Evolutionary conservation across 441 rosid genomes (phyloP).

Genomic region (Bocquillonia castaneifolia): DNA sequence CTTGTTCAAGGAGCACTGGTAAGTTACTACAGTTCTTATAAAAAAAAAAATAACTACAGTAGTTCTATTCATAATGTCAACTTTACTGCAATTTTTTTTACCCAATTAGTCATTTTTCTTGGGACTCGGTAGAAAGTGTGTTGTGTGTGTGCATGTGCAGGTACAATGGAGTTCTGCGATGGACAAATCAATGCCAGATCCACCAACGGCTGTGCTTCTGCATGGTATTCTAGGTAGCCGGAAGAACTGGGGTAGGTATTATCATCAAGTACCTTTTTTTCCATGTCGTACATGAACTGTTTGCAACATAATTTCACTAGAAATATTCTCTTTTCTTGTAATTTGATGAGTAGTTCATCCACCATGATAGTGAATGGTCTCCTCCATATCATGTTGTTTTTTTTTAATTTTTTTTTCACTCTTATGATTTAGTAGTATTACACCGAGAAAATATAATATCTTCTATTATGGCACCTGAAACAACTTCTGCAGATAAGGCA

Average conservation of each 20-base stretch:
- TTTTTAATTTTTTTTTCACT: too few relatives aligned
- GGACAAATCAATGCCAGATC: slow-evolving; percentile 68
- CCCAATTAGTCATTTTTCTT: too few relatives aligned
- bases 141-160: slow-evolving; percentile 25
- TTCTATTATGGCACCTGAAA: too few relatives aligned
- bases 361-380: not conserved
- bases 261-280: not conserved
- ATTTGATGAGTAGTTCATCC: not conserved
- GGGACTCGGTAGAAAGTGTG: too few relatives aligned
- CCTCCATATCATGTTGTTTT: not conserved
- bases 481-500: too few relatives aligned
- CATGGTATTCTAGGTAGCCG: slow-evolving; percentile 90
- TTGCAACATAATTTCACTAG: too few relatives aligned
- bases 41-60: too few relatives aligned
- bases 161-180: slow-evolving; percentile 74
- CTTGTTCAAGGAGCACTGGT: slow-evolving; percentile 89
- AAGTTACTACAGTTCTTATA: slow-evolving; percentile 32
- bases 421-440: too few relatives aligned
- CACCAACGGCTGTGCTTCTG: slow-evolving; percentile 89
- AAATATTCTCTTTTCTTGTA: not conserved
- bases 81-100: too few relatives aligned
- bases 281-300: too few relatives aligned
- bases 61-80: too few relatives aligned
- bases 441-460: too few relatives aligned
- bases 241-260: slow-evolving; percentile 81